Percentiles rank a stretch among this genome's conserved stretches.
Evolutionary conservation across 163 green algal genomes (phyloP).

Genomic region (Coccomyxa subellipsoidea): DNA sequence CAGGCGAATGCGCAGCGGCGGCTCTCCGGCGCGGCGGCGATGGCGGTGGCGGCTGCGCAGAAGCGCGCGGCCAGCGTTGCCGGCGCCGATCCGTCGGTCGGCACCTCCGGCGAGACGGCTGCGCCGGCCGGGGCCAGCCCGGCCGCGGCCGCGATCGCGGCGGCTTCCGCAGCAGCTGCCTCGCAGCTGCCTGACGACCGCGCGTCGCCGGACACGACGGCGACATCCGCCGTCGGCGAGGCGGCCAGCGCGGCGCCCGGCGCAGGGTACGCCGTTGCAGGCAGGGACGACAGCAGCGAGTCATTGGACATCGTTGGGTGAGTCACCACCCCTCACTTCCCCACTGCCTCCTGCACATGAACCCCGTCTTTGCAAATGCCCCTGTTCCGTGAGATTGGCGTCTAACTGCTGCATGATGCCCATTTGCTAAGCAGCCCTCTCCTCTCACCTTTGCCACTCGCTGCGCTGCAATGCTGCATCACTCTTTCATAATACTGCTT

Average conservation of each 20-base stretch:
- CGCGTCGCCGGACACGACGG: background rate
- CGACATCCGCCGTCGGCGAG: background rate
- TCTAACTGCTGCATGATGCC: too few relatives aligned
- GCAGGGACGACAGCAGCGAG: background rate
- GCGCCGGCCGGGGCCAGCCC: too few relatives aligned
- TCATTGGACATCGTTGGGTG: background rate
- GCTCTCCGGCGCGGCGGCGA: background rate
- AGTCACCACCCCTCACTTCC: too few relatives aligned
- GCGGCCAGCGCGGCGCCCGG: background rate
- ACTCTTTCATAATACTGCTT: too few relatives aligned
- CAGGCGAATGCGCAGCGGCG: background rate
- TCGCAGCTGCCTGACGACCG: background rate
- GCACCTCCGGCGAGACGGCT: background rate
- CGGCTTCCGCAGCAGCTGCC: background rate
- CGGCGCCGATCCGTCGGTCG: background rate
- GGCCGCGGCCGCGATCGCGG: too few relatives aligned
- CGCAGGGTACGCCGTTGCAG: background rate
- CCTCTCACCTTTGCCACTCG: too few relatives aligned
- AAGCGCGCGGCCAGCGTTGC: background rate
- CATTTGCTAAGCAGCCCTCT: too few relatives aligned
- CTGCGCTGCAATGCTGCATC: too few relatives aligned
- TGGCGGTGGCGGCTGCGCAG: slow-evolving; percentile 3
- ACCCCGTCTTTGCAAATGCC: too few relatives aligned
- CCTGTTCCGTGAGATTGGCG: too few relatives aligned
- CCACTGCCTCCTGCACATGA: too few relatives aligned